phyloP scores from a whole-genome alignment of 768 basidiomycete genomes.

The Agrocybe praecox region DNA sequence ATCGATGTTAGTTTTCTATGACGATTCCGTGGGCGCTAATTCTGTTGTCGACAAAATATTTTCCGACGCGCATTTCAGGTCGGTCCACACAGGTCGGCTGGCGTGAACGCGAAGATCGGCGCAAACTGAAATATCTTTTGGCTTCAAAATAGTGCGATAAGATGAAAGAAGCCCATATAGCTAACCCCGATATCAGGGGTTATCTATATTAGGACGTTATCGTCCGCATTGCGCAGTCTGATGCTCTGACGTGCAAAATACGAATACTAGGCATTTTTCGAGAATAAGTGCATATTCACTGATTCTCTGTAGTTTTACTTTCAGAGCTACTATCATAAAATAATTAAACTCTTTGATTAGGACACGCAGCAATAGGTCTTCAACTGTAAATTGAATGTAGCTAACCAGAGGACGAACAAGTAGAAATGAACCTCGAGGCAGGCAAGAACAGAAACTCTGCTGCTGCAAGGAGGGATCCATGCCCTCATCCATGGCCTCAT shows the following conservation, averaged over 20 bases:
- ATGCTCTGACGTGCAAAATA: background rate
- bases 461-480: background rate
- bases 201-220: background rate
- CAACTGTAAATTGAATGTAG: background rate
- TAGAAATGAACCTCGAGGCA: background rate
- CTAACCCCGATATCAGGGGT: background rate
- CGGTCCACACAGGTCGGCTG: background rate
- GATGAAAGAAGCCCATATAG: background rate
- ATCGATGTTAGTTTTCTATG: background rate
- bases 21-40: background rate
- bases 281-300: too few species aligned
- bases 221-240: background rate
- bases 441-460: background rate
- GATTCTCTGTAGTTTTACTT: too few species aligned
- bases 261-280: too few species aligned
- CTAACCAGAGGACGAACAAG: background rate
- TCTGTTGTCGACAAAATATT: background rate
- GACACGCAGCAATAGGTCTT: background rate
- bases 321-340: too few species aligned
- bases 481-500: conserved; percentile 15
- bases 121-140: background rate
- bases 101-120: background rate
- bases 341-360: background rate
- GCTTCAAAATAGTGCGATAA: background rate
- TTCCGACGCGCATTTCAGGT: background rate